A percentile compares a stretch with the other conserved stretches of the same genome.
Conservation (phyloP, 768 basidiomycete genomes). For the Pulveroboletus ravenelii region DNA sequence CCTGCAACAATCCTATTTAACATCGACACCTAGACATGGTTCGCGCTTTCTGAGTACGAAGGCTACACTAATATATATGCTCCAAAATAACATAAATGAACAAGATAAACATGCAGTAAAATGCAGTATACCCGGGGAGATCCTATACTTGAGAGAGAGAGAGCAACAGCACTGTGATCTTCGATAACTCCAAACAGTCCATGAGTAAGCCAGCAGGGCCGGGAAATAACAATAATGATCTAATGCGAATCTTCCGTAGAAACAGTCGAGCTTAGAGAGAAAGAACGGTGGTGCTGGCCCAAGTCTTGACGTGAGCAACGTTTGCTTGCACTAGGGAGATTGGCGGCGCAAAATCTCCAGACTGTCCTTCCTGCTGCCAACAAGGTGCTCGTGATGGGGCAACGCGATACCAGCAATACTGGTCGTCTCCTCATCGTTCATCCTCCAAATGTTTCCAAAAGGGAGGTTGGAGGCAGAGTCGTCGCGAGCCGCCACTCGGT, state of each 20-base stretch:
- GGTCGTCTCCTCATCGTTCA: constrained; percentile 69
- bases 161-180: constrained; percentile 20
- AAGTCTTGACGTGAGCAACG: neutral
- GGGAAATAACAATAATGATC: constrained; percentile 31
- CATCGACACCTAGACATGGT: constrained; percentile 2
- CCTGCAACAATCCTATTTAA: constrained; percentile 14
- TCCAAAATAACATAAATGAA: constrained; percentile 37
- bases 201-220: constrained; percentile 20
- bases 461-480: constrained; percentile 30
- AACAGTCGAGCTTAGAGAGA: constrained; percentile 3
- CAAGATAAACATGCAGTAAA: constrained; percentile 35
- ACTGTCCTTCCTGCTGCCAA: constrained; percentile 38
- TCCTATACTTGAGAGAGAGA: constrained; percentile 26
- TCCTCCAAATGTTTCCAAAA: constrained; percentile 59
- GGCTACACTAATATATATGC: constrained; percentile 29
- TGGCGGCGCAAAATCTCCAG: constrained; percentile 33
- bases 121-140: constrained; percentile 33
- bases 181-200: constrained; percentile 32
- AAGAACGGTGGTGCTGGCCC: neutral
- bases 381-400: constrained; percentile 37
- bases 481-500: constrained; percentile 22
- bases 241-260: constrained; percentile 23
- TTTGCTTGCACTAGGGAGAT: constrained; percentile 22
- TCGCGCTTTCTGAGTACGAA: constrained; percentile 11
- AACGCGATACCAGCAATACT: constrained; percentile 48